Evolutionary conservation across 2,329 filamentous ascomycete genomes (phyloP).

Genomic region (Ophiostoma ips): DNA sequence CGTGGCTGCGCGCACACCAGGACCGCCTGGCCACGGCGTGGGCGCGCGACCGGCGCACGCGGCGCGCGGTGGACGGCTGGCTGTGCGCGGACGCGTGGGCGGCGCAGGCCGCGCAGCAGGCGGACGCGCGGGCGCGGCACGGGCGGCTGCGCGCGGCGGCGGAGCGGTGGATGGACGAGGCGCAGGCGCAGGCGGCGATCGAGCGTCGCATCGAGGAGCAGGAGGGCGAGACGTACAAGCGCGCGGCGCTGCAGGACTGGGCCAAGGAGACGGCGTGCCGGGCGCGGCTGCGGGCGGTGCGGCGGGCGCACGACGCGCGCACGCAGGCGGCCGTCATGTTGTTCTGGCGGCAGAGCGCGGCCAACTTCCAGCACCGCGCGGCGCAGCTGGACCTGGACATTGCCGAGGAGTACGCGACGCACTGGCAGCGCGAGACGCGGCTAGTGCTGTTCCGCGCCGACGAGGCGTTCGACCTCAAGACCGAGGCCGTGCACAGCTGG

Average conservation of each 20-base stretch:
- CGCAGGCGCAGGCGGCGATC: constrained; percentile 1
- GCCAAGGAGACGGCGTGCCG: constrained; percentile 2
- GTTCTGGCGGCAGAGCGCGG: constrained; percentile 3
- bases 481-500: constrained; percentile 17
- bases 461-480: constrained; percentile 12
- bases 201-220: constrained; percentile 8
- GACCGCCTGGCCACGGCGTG: constrained; percentile 15
- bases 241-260: constrained; percentile 11
- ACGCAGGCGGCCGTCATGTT: not conserved
- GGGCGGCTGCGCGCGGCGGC: constrained; percentile 10
- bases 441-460: constrained; percentile 14
- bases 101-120: constrained; percentile 7
- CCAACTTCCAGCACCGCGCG: not conserved
- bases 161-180: constrained; percentile 8
- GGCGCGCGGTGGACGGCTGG: constrained; percentile 14
- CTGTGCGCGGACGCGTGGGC: constrained; percentile 5
- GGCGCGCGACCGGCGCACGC: constrained; percentile 1
- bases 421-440: constrained; percentile 18
- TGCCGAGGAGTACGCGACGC: constrained; percentile 13
- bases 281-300: constrained; percentile 4
- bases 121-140: constrained; percentile 11
- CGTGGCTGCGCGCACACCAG: constrained; percentile 21
- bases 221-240: constrained; percentile 5
- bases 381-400: constrained; percentile 6
- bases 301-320: not conserved